Evolutionary conservation across 2,329 filamentous ascomycete species (phyloP).

Genomic region (Venturia pyrina): DNA sequence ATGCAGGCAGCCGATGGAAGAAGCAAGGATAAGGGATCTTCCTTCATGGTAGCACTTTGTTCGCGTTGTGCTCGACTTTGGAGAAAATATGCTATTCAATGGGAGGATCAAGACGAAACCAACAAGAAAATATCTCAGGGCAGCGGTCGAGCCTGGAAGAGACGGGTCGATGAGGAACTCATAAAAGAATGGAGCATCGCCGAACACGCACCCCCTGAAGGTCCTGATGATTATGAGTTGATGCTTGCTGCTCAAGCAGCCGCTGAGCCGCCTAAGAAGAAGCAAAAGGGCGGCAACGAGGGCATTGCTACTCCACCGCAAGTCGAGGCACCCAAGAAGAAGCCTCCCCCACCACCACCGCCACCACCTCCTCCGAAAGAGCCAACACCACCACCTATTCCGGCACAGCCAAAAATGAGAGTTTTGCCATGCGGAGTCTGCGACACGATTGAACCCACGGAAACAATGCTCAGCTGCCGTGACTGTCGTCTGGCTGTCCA

Average conservation of each 20-base stretch:
- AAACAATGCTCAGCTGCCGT: constrained; percentile 66
- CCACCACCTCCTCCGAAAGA: constrained; percentile 35
- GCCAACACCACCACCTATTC: constrained; percentile 41
- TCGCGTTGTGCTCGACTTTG: constrained; percentile 84
- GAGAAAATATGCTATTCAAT: constrained; percentile 92
- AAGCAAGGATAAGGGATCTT: constrained; percentile 64
- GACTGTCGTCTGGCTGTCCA: constrained; percentile 91
- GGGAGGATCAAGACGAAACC: constrained; percentile 87
- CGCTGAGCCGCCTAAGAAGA: constrained; percentile 50
- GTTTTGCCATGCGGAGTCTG: constrained; percentile 81
- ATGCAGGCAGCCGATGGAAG: constrained; percentile 59
- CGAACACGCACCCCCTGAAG: constrained; percentile 37
- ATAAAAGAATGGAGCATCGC: constrained; percentile 60
- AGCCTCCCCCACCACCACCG: constrained; percentile 19
- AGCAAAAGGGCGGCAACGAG: constrained; percentile 40
- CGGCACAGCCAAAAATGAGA: constrained; percentile 69
- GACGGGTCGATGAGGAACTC: constrained; percentile 88
- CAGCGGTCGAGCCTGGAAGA: constrained; percentile 75
- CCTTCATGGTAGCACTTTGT: constrained; percentile 74
- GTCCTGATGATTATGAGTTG: background rate
- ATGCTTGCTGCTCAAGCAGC: constrained; percentile 5
- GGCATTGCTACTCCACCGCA: constrained; percentile 39
- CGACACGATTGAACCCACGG: constrained; percentile 58
- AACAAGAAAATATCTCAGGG: constrained; percentile 74
- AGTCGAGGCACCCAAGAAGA: constrained; percentile 30